A percentile compares a stretch with the other conserved stretches of the same genome.
These are phyloP conservation scores for Fusarium sp. DNA, from an alignment of 2,329 filamentous ascomycete genomes.

Conservation along the genomic window DNA sequence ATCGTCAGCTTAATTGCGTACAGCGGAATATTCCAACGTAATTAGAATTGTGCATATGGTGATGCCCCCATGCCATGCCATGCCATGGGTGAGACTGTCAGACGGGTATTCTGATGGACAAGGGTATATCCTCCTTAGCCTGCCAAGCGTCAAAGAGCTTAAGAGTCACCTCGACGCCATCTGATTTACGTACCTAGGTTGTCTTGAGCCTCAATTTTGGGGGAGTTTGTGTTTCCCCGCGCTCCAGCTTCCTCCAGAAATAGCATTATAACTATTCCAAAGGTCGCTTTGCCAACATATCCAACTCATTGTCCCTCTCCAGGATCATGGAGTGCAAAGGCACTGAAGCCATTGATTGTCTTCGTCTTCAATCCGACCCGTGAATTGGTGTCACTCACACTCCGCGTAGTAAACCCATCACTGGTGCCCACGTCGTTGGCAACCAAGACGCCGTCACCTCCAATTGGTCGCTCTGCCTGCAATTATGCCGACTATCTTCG, in stretches of 20 bases:
- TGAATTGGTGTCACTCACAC: slow-evolving; percentile 2
- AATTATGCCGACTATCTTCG: neutral
- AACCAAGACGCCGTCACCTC: neutral
- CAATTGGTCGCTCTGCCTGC: slow-evolving; percentile 9
- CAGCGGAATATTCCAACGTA: neutral
- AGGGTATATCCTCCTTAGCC: neutral
- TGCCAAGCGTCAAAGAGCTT: neutral
- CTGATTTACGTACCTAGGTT: neutral
- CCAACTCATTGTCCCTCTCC: neutral
- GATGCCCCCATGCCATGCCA: neutral
- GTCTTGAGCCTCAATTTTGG: slow-evolving; percentile 33
- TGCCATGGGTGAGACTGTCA: slow-evolving; percentile 7
- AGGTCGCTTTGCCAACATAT: neutral
- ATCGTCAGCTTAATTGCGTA: neutral
- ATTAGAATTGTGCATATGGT: neutral
- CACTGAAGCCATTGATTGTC: neutral
- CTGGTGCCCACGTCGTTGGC: slow-evolving; percentile 5
- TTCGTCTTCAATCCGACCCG: neutral
- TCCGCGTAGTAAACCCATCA: neutral
- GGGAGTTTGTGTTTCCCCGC: slow-evolving; percentile 20
- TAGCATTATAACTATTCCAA: neutral
- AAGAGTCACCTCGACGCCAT: neutral
- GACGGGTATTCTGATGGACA: slow-evolving; percentile 3
- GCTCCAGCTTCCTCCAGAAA: neutral
- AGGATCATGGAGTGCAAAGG: neutral